phyloP scores from a whole-genome alignment of 441 rosid genomes.

The Syzygium malaccense region DNA sequence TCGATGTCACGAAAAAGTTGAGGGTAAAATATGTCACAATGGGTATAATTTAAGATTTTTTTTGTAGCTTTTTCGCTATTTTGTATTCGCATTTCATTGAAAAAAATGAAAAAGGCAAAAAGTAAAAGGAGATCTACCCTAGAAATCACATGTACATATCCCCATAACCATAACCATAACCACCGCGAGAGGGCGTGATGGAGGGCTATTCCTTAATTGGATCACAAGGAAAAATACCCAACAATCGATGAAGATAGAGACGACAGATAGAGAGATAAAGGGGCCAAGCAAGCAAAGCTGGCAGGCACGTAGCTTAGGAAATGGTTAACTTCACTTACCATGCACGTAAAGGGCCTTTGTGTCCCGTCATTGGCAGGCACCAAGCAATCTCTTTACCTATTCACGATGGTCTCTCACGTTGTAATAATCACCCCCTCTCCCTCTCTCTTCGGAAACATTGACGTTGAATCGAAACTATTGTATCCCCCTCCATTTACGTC shows the following conservation, averaged over 20 bases:
- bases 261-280: background rate
- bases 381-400: constrained; percentile 17
- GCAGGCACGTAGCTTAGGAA: background rate
- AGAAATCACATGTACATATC: background rate
- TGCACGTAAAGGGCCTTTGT: constrained; percentile 30
- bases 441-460: background rate
- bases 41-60: too few relatives aligned
- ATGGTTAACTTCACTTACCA: constrained; percentile 35
- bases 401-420: constrained; percentile 5
- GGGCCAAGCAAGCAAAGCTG: background rate
- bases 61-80: background rate
- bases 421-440: background rate
- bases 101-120: background rate
- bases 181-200: background rate
- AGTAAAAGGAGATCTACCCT: background rate
- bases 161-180: background rate
- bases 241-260: background rate
- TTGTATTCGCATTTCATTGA: background rate
- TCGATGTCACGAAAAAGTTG: too few relatives aligned
- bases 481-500: background rate
- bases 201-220: background rate
- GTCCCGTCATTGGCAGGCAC: constrained; percentile 26
- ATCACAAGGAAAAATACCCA: background rate
- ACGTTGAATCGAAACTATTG: background rate
- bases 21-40: too few relatives aligned